phyloP scores from a whole-genome alignment of 2,329 filamentous ascomycete species.

The Hypoxylon sp. region DNA sequence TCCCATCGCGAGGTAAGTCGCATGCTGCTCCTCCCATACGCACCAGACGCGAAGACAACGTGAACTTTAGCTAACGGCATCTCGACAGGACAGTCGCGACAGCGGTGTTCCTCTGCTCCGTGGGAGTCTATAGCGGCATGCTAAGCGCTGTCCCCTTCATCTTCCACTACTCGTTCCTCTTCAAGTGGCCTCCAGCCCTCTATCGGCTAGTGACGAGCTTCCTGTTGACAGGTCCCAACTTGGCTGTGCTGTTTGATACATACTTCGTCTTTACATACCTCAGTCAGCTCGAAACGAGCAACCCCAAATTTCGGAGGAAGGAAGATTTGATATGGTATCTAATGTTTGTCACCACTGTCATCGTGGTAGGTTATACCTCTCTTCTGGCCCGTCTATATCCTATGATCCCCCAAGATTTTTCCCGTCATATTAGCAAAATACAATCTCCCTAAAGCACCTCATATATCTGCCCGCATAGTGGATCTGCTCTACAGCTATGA shows the following conservation, averaged over 20 bases:
- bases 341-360: constrained; percentile 78
- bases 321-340: constrained; percentile 88
- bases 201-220: constrained; percentile 63
- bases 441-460: constrained; percentile 57
- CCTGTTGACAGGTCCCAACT: constrained; percentile 58
- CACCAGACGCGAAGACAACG: not conserved
- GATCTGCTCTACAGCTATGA: constrained; percentile 74
- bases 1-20: constrained; percentile 60
- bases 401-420: not conserved
- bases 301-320: constrained; percentile 78
- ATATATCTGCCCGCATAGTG: constrained; percentile 86
- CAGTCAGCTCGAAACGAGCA: constrained; percentile 79
- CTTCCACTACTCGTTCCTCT: constrained; percentile 68
- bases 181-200: constrained; percentile 67
- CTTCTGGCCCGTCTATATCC: constrained; percentile 46
- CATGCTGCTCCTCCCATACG: not conserved
- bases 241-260: constrained; percentile 77
- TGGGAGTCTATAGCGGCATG: constrained; percentile 71
- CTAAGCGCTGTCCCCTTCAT: constrained; percentile 67
- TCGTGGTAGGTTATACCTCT: constrained; percentile 77
- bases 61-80: constrained; percentile 34
- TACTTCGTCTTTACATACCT: constrained; percentile 86
- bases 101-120: constrained; percentile 73
- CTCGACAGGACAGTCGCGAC: constrained; percentile 75
- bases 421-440: not conserved